These are phyloP conservation scores for Saccharomyces cerevisiae DNA, from an alignment of 805 yeast species.

Conservation along the genomic window DNA sequence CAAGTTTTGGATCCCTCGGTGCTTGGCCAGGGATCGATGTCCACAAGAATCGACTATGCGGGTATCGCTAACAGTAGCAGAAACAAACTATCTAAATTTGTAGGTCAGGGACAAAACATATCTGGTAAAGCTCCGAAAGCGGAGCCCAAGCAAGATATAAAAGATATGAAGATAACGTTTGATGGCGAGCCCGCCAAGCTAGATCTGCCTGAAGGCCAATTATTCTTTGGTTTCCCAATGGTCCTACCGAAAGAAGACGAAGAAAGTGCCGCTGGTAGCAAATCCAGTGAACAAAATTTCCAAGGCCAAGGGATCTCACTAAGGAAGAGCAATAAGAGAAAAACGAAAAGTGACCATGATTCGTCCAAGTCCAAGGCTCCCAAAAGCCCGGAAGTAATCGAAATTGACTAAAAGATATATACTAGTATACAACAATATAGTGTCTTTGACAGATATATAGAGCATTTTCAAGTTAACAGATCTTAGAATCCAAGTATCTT, in stretches of 20 bases:
- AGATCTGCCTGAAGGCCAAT: constrained; percentile 69
- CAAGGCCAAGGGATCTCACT: constrained; percentile 69
- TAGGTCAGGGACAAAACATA: constrained; percentile 62
- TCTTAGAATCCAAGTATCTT: not conserved
- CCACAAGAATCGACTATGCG: constrained; percentile 51
- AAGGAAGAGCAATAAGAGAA: constrained; percentile 63
- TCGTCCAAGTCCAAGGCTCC: constrained; percentile 53
- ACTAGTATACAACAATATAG: not conserved
- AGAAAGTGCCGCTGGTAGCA: constrained; percentile 20
- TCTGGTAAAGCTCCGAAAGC: constrained; percentile 46
- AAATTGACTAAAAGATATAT: constrained; percentile 47
- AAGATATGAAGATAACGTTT: constrained; percentile 40
- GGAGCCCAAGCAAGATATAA: constrained; percentile 7
- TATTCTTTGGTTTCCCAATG: constrained; percentile 90
- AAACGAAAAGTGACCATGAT: constrained; percentile 44
- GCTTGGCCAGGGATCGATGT: constrained; percentile 64
- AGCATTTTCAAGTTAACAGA: not conserved
- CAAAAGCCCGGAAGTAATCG: constrained; percentile 70
- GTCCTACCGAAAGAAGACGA: constrained; percentile 34
- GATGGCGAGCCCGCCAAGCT: constrained; percentile 66
- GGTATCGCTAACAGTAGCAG: constrained; percentile 42
- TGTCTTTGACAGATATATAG: not conserved
- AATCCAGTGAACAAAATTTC: constrained; percentile 27
- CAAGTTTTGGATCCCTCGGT: constrained; percentile 22
- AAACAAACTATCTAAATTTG: constrained; percentile 31